A percentile compares a stretch with the other conserved stretches of the same genome.
Conservation (phyloP, 2,329 filamentous ascomycete species). For the Xylariaceae sp. region DNA sequence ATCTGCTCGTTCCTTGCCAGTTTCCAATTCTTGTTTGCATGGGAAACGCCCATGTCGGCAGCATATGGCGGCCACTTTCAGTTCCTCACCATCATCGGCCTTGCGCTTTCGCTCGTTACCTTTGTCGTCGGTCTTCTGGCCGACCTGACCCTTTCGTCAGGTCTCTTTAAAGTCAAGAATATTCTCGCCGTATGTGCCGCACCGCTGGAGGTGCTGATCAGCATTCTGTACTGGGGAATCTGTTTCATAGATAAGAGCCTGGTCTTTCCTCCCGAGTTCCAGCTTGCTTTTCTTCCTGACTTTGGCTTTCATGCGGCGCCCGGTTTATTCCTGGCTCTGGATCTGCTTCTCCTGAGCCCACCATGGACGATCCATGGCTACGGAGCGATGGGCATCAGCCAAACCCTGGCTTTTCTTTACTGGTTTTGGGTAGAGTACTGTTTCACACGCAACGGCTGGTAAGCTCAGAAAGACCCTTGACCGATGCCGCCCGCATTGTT, state of each 20-base stretch:
- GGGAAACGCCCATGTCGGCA: conserved; percentile 49
- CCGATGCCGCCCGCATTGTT: too few relatives aligned
- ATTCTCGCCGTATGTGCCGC: conserved; percentile 60
- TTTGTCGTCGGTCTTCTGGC: conserved; percentile 60
- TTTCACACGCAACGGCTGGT: conserved; percentile 63
- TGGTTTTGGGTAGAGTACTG: conserved; percentile 77
- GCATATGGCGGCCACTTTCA: conserved; percentile 67
- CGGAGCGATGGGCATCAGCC: conserved; percentile 56
- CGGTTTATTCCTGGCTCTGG: conserved; percentile 58
- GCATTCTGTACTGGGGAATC: conserved; percentile 69
- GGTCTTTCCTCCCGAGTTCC: conserved; percentile 51
- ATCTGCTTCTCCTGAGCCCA: conserved; percentile 66
- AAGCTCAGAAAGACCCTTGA: conserved; percentile 11
- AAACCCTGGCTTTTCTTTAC: conserved; percentile 60
- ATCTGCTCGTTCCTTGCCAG: conserved; percentile 50
- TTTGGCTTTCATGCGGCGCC: conserved; percentile 65
- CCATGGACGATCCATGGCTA: conserved; percentile 65
- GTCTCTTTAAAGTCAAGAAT: conserved; percentile 66
- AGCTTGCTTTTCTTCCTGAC: conserved; percentile 54
- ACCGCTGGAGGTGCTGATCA: conserved; percentile 68
- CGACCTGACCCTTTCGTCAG: conserved; percentile 55
- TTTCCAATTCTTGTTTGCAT: conserved; percentile 48
- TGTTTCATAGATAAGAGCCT: conserved; percentile 51
- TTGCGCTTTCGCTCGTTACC: conserved; percentile 56
- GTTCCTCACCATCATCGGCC: conserved; percentile 71